phyloP scores from a whole-genome alignment of 1,284 basidiomycete genomes.

The Cerioporus squamosus region DNA sequence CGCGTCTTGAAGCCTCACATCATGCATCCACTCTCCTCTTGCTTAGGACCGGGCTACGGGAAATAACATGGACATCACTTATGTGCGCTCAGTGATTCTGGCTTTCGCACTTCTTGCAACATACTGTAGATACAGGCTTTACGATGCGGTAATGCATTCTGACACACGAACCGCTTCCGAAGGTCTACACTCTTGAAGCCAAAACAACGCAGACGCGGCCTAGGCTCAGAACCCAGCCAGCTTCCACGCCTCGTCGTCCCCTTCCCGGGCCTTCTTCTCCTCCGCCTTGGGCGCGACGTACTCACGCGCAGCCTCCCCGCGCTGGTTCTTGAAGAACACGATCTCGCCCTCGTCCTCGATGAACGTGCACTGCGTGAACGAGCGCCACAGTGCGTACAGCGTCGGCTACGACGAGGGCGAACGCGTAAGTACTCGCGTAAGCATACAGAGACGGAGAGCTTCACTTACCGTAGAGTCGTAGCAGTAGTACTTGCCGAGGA shows the following conservation, averaged over 20 bases:
- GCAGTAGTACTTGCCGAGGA: constrained; percentile 44
- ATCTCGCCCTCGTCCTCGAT: constrained; percentile 77
- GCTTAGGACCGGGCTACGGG: too few species aligned
- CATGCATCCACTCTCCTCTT: too few species aligned
- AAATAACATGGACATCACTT: too few species aligned
- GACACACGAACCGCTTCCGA: too few species aligned
- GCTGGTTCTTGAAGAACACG: constrained; percentile 75
- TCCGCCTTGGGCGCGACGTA: constrained; percentile 20
- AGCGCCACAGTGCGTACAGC: constrained; percentile 45
- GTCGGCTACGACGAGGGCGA: constrained; percentile 23
- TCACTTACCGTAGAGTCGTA: constrained; percentile 52
- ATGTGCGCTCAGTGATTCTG: too few species aligned
- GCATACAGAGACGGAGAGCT: background rate
- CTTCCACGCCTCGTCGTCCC: background rate
- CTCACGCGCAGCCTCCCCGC: constrained; percentile 49
- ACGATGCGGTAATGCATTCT: too few species aligned
- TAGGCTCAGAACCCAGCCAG: background rate
- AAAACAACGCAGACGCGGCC: too few species aligned
- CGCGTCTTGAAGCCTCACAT: background rate
- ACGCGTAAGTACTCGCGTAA: background rate
- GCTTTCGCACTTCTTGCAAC: too few species aligned
- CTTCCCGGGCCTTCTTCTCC: background rate
- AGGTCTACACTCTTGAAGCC: too few species aligned
- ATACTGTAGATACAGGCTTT: too few species aligned
- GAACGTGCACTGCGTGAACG: constrained; percentile 63